Evolutionary conservation across 2,329 filamentous ascomycete genomes (phyloP).

Genomic region (Scortechinia acanthostroma): DNA sequence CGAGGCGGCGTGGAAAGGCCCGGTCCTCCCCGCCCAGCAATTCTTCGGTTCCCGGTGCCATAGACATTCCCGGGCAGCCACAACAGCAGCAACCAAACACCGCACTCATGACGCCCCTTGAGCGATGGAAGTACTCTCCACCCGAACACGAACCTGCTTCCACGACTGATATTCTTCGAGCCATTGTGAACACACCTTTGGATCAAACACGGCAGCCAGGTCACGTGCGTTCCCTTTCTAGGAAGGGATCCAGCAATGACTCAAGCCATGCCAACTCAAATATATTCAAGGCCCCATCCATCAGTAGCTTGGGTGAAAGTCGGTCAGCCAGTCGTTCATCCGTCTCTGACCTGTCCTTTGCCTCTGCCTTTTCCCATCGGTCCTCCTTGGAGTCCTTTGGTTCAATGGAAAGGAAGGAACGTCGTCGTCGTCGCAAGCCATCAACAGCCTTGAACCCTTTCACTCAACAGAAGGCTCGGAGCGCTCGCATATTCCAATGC

Average conservation of each 20-base stretch:
- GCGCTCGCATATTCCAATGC: slow-evolving; percentile 50
- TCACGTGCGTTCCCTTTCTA: neutral
- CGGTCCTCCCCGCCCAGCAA: slow-evolving; percentile 53
- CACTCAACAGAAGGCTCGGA: slow-evolving; percentile 24
- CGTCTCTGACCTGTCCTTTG: slow-evolving; percentile 37
- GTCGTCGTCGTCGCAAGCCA: slow-evolving; percentile 40
- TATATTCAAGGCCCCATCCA: slow-evolving; percentile 45
- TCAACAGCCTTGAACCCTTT: slow-evolving; percentile 26
- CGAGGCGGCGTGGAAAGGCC: slow-evolving; percentile 74
- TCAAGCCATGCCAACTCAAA: slow-evolving; percentile 51
- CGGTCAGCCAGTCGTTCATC: slow-evolving; percentile 57
- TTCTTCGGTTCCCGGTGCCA: neutral
- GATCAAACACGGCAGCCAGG: slow-evolving; percentile 40
- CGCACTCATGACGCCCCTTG: slow-evolving; percentile 46
- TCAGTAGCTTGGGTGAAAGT: slow-evolving; percentile 52
- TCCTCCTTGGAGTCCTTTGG: slow-evolving; percentile 45
- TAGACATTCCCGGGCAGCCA: neutral
- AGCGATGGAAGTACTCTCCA: slow-evolving; percentile 51
- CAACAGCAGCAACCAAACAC: slow-evolving; percentile 16
- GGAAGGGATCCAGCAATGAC: slow-evolving; percentile 37
- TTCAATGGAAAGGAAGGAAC: slow-evolving; percentile 29
- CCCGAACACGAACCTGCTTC: slow-evolving; percentile 53
- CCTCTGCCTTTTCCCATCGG: slow-evolving; percentile 49
- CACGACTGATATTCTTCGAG: slow-evolving; percentile 47
- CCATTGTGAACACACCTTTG: slow-evolving; percentile 44